These are phyloP conservation scores for Suillus clintonianus DNA, from an alignment of 768 basidiomycete genomes.

Conservation along the genomic window DNA sequence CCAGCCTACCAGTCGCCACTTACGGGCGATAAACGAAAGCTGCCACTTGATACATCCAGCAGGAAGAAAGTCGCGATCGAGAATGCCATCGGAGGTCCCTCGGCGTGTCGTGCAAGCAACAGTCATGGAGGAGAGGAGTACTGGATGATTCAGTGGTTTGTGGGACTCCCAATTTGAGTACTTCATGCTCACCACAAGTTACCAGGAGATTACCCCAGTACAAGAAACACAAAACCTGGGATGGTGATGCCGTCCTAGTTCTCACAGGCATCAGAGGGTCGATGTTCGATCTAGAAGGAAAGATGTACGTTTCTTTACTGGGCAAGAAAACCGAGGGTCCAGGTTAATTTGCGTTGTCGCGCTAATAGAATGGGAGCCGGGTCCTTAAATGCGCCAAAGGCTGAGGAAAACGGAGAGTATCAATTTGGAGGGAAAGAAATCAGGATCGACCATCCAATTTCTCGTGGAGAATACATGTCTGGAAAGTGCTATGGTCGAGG, in stretches of 20 bases:
- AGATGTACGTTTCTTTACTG: conserved; percentile 47
- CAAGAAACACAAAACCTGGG: conserved; percentile 91
- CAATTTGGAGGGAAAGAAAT: conserved; percentile 58
- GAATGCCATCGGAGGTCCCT: conserved; percentile 8
- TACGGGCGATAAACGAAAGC: conserved; percentile 33
- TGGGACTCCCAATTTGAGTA: background rate
- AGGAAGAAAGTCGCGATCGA: conserved; percentile 33
- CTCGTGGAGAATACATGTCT: conserved; percentile 57
- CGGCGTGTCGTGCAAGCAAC: conserved; percentile 14
- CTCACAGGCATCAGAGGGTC: conserved; percentile 46
- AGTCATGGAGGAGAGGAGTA: conserved; percentile 37
- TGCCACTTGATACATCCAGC: conserved; percentile 19
- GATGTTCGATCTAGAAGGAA: conserved; percentile 65
- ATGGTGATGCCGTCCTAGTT: conserved; percentile 74
- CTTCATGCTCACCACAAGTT: conserved; percentile 1
- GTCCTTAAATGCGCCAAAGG: conserved; percentile 43
- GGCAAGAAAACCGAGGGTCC: background rate
- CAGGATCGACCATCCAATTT: conserved; percentile 61
- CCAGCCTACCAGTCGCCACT: conserved; percentile 16
- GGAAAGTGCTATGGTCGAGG: conserved; percentile 62
- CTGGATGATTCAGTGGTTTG: conserved; percentile 83
- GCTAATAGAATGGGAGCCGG: conserved; percentile 51
- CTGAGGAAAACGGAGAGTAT: conserved; percentile 38
- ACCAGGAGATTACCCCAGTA: conserved; percentile 66
- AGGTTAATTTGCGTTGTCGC: background rate